These are phyloP conservation scores for Thinopyrum elongatum DNA, from an alignment of 176 grass and related monocot genomes.

Conservation along the genomic window DNA sequence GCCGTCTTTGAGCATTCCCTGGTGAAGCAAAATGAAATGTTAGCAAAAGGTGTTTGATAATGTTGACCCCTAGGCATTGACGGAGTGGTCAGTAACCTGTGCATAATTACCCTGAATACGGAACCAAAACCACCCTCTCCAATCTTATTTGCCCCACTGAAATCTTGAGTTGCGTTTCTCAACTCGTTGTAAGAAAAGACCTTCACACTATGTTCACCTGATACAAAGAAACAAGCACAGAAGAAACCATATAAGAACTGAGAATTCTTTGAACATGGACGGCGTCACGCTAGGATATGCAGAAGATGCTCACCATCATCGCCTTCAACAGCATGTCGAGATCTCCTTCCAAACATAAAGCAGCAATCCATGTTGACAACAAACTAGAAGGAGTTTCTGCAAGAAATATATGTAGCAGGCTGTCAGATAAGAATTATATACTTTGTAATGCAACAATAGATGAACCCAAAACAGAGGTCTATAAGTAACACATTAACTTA, in stretches of 20 bases:
- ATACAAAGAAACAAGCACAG: conserved; percentile 25
- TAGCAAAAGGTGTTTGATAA: neutral
- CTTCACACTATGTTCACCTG: conserved; percentile 47
- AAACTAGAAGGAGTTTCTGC: conserved; percentile 14
- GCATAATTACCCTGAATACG: conserved; percentile 68
- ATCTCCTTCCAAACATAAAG: conserved; percentile 31
- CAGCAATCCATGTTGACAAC: conserved; percentile 38
- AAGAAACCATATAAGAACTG: conserved; percentile 1
- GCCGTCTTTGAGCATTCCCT: conserved; percentile 71
- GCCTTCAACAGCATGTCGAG: neutral
- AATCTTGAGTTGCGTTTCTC: conserved; percentile 76
- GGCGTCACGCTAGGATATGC: neutral
- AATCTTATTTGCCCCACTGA: conserved; percentile 74
- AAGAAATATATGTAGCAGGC: neutral
- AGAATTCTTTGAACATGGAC: neutral
- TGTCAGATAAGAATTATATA: neutral
- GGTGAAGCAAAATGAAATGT: conserved; percentile 21
- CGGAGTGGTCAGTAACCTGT: neutral
- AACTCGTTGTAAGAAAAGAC: conserved; percentile 78
- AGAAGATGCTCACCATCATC: conserved; percentile 32
- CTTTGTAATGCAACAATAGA: neutral
- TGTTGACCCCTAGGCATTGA: neutral
- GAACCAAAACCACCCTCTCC: conserved; percentile 91
- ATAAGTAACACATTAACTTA: neutral
- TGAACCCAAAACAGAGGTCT: neutral